These are phyloP conservation scores for Pythium dissotocum DNA, from an alignment of 352 stramenopile genomes.

Conservation along the genomic window DNA sequence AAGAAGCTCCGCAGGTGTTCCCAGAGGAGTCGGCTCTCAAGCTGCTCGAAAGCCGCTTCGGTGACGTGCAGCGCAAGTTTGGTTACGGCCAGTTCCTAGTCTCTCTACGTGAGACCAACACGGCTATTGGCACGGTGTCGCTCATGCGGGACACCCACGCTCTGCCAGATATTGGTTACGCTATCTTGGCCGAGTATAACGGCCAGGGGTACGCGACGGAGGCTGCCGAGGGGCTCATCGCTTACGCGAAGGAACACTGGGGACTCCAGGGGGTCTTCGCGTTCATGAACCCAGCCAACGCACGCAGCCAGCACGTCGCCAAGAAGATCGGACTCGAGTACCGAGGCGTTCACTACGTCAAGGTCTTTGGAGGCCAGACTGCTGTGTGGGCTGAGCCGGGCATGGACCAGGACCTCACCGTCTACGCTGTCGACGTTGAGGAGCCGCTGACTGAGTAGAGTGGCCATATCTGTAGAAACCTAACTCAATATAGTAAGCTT, in stretches of 20 bases:
- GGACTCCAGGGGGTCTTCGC: slow-evolving; percentile 19
- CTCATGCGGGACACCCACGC: slow-evolving; percentile 24
- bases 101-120: slow-evolving; percentile 6
- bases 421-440: slow-evolving; percentile 18
- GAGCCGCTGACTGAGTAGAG: neutral
- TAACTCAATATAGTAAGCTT: too few relatives aligned
- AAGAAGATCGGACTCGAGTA: slow-evolving; percentile 23
- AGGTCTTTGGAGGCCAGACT: slow-evolving; percentile 14
- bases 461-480: neutral
- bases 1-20: neutral
- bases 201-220: slow-evolving; percentile 25
- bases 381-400: slow-evolving; percentile 19
- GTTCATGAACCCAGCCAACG: slow-evolving; percentile 21
- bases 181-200: slow-evolving; percentile 21
- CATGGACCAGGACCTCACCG: slow-evolving; percentile 19
- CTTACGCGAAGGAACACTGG: slow-evolving; percentile 19
- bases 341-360: slow-evolving; percentile 2
- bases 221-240: slow-evolving; percentile 15
- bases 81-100: slow-evolving; percentile 29
- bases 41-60: slow-evolving; percentile 16
- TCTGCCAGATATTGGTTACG: slow-evolving; percentile 22
- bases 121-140: slow-evolving; percentile 23
- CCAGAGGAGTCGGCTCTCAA: slow-evolving; percentile 7
- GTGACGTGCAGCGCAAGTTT: slow-evolving; percentile 21
- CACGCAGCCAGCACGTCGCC: slow-evolving; percentile 22